Evolutionary conservation across 768 basidiomycete species (phyloP), one percentile per base, ranked within the genome.

Genomic region (Rhizopogon rudus): DNA sequence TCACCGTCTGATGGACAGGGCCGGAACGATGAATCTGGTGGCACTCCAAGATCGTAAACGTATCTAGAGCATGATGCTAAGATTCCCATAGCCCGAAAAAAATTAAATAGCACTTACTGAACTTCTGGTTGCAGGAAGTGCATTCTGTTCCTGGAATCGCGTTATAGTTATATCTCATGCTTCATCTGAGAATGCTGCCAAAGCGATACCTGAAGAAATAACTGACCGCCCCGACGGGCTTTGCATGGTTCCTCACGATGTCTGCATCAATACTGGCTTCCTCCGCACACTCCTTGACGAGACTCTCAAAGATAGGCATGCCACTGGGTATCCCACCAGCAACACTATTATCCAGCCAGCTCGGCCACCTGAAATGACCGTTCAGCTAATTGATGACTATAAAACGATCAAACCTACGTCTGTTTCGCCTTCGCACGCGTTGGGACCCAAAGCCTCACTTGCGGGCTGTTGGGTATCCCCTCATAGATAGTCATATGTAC

Each of bases 311-410:
- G 3, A 81, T 70, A 0, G 79, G 65, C 73, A 87, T 84, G 1
- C 93, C 91, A 17, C 86, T 83, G 0, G 93, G 84, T 33, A 96
- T 94, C 2, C 96, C 96, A 0, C 96, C 96, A 3, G 94, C 94
- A 42, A 91, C 90, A 37, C 82, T 86, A 68, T 98, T 98, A 65
- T 98, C 96, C 16, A 97, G 78, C 61, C 78, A 83, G 2, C 91
- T 87, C 5, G 94, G 93, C 80, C 85, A 97, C 33, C 88, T 88
- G 59, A 49, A 46, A 3, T 17, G 6, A n/a, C 8, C 12, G 29
- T 52, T 58, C 39, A 42, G 7, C 10, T 43, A 2, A 10, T 51
- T 29, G 20, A 31, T 14, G 16, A 35, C 51, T n/a, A 14, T 43
- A 40, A 40, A 25, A 28, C 43, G 29, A 43, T 22, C n/a, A 54